These are phyloP conservation scores for Prunus mongolica DNA, from an alignment of 306 rosid genomes.

Conservation along the genomic window DNA sequence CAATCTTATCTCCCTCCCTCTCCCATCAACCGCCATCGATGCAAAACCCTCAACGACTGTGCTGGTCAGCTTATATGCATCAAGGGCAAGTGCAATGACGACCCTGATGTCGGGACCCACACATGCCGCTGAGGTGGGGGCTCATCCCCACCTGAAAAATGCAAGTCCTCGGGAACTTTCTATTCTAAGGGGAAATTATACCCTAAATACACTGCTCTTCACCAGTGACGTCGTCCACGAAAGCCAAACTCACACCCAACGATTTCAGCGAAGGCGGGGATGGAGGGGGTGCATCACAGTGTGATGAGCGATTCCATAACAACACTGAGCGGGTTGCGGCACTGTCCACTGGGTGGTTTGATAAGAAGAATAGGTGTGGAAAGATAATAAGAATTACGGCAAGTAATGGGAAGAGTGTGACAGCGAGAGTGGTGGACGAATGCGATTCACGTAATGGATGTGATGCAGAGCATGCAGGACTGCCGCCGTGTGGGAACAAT, in stretches of 20 bases:
- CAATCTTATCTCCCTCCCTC: no score
- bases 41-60: no score
- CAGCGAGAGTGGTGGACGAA: slow-evolving; percentile 48
- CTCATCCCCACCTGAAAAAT: background rate
- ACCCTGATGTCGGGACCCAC: no score
- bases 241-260: slow-evolving; percentile 28
- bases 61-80: no score
- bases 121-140: no score
- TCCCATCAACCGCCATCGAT: no score
- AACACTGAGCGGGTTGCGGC: slow-evolving; percentile 28
- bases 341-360: slow-evolving; percentile 39
- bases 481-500: slow-evolving; percentile 31
- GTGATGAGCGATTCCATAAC: slow-evolving; percentile 24
- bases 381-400: slow-evolving; percentile 23
- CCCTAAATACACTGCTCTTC: slow-evolving; percentile 19
- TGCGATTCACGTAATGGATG: slow-evolving; percentile 42
- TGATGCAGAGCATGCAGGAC: slow-evolving; percentile 32
- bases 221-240: slow-evolving; percentile 17
- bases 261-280: slow-evolving; percentile 32
- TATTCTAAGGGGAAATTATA: background rate
- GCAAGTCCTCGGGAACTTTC: slow-evolving; percentile 6
- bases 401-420: slow-evolving; percentile 8
- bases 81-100: no score
- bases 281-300: slow-evolving; percentile 28
- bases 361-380: slow-evolving; percentile 17